A percentile compares a stretch with the other conserved stretches of the same genome.
Conservation (phyloP, 139 green algal species). For the Chlamydomonas eustigma region DNA sequence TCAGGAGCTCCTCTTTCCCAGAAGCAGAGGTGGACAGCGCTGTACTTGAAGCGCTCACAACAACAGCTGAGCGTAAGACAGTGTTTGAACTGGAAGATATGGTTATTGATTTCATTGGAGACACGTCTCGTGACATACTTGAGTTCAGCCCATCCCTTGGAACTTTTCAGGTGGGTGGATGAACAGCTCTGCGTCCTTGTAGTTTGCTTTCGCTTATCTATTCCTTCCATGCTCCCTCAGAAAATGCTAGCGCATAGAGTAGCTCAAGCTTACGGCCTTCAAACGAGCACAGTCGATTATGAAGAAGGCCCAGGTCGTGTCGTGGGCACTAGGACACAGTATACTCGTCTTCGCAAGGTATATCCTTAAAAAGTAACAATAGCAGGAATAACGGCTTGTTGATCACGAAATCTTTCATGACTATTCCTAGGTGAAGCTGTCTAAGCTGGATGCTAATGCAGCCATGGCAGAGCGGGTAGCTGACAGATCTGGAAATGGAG, state of each 20-base stretch:
- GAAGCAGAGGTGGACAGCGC: background rate
- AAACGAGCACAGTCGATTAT: constrained; percentile 43
- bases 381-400: too few relatives aligned
- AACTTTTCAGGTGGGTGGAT: constrained; percentile 22
- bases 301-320: constrained; percentile 34
- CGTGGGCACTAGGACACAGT: constrained; percentile 23
- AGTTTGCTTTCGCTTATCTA: background rate
- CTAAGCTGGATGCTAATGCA: background rate
- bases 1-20: too few relatives aligned
- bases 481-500: too few relatives aligned
- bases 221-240: constrained; percentile 14
- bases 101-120: constrained; percentile 24
- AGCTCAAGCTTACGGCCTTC: constrained; percentile 44
- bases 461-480: background rate
- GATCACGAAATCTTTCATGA: background rate
- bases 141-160: constrained; percentile 22
- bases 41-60: constrained; percentile 1
- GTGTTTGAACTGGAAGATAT: constrained; percentile 20
- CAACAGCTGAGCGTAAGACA: background rate
- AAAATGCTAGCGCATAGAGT: constrained; percentile 50
- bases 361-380: too few relatives aligned
- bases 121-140: constrained; percentile 5
- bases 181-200: background rate
- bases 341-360: constrained; percentile 12
- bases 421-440: background rate